Conservation (phyloP, 345 rosid species). For the Lepidium aucheri region DNA sequence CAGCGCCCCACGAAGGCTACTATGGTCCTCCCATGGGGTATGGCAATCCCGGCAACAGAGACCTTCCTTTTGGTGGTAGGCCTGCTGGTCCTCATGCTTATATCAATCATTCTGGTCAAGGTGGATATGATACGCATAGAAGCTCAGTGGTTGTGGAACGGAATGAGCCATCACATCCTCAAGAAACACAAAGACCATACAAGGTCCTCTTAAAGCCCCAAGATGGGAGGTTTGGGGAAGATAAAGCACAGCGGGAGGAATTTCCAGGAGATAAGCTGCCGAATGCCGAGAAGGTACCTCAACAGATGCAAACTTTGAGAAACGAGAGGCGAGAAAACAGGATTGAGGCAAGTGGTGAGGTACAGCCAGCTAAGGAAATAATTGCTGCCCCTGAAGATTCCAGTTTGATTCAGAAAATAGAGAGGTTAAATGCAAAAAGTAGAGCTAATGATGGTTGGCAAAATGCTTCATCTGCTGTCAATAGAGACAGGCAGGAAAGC, state of each 20-base stretch:
- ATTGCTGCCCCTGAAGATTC: constrained; percentile 42
- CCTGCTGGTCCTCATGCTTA: constrained; percentile 52
- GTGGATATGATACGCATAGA: constrained; percentile 48
- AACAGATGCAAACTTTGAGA: constrained; percentile 34
- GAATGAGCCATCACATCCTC: constrained; percentile 49
- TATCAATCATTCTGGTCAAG: constrained; percentile 45
- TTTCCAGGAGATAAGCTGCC: constrained; percentile 17
- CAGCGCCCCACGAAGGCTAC: constrained; percentile 64
- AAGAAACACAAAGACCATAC: constrained; percentile 47
- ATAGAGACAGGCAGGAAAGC: constrained; percentile 39
- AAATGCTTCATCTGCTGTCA: constrained; percentile 32
- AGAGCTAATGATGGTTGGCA: constrained; percentile 48
- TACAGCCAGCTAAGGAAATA: constrained; percentile 28
- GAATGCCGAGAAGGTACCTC: constrained; percentile 35
- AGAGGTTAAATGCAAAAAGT: constrained; percentile 74
- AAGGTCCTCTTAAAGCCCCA: constrained; percentile 76
- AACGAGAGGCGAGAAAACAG: constrained; percentile 38
- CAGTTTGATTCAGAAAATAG: constrained; percentile 74
- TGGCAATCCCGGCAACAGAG: constrained; percentile 59
- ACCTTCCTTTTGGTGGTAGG: constrained; percentile 66
- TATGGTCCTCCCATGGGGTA: constrained; percentile 86
- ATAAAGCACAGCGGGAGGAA: constrained; percentile 48
- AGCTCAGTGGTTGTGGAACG: constrained; percentile 41
- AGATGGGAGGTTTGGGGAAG: constrained; percentile 54
- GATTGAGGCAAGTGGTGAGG: constrained; percentile 30